These are phyloP conservation scores for Solanum habrochaites DNA, from an alignment of 257 asterid species.

Conservation along the genomic window DNA sequence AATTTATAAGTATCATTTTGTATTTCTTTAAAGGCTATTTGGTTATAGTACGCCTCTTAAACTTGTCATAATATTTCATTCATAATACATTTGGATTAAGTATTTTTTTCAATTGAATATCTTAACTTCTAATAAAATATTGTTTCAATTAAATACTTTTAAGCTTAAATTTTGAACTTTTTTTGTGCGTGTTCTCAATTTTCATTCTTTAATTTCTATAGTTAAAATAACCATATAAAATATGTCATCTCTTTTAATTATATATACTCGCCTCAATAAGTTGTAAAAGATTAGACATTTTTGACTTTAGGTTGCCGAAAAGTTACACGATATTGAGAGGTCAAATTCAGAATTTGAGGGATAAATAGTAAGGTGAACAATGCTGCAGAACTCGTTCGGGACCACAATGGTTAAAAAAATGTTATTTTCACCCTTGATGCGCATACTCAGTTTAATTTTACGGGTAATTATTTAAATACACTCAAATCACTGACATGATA, in stretches of 20 bases:
- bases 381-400: no score
- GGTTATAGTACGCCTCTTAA: no score
- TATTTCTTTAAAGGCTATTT: neutral
- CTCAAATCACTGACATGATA: no score
- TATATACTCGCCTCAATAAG: neutral
- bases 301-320: neutral
- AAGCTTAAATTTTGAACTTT: neutral
- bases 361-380: no score
- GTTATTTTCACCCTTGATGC: no score
- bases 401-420: no score
- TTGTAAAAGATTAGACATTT: neutral
- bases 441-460: no score
- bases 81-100: no score
- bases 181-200: neutral
- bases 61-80: neutral
- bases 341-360: no score
- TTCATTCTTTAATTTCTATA: neutral
- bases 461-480: no score
- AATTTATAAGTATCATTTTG: neutral
- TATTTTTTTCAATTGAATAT: neutral
- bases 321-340: no score
- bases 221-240: neutral
- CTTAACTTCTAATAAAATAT: neutral
- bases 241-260: neutral
- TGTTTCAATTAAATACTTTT: neutral